Base-by-base conservation (phyloP, 306 rosid species). In the Myrica gale region DNA sequence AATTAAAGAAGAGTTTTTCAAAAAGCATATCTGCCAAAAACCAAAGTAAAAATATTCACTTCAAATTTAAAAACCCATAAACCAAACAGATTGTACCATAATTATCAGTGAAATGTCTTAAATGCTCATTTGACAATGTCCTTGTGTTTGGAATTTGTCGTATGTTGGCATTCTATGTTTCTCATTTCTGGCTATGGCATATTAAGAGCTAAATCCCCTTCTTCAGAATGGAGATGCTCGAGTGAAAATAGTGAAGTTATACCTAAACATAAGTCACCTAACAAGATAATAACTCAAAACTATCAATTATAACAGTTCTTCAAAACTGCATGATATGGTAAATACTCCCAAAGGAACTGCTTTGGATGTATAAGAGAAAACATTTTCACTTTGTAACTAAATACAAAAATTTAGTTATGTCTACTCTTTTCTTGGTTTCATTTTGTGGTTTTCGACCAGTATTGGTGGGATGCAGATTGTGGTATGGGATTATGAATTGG, bases 381-480 rank as follows among this genome's bases (percentile, higher is more conserved):
- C 26, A 23, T 23, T 23, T 23, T 23, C 26, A 23, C 26, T 23
- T 23, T 23, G 26, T 23, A 23, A 23, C 57, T 39, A 20, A 23
- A 37, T 47, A 32, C 67, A 66, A 17, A 69, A 46, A n/a, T 62
- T 58, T 9, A 43, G 37, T 17, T 63, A 54, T 51, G 66, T 12
- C 69, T 51, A 48, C 43, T 69, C 72, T 80, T 47, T 81, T 73
- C 69, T 56, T 21, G 7, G 46, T 72, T 53, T 58, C 26, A 68
- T n/a, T 15, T n/a, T 56, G 37, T 56, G 62, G 62, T 8, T 20
- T n/a, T 56, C 37, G 51, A 13, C 39, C 7, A 37, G 7, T 2
- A 3, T 8, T 20, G 62, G 26, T 56, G 19, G 9, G 32, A 56
- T 56, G 26, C 26, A 23, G 26, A 23, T 23, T 23, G 26, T 23